Evolutionary conservation across 2,329 filamentous ascomycete genomes (phyloP), one percentile per base, ranked within the genome.

Genomic region (Mycosphaerelloides madeirae): DNA sequence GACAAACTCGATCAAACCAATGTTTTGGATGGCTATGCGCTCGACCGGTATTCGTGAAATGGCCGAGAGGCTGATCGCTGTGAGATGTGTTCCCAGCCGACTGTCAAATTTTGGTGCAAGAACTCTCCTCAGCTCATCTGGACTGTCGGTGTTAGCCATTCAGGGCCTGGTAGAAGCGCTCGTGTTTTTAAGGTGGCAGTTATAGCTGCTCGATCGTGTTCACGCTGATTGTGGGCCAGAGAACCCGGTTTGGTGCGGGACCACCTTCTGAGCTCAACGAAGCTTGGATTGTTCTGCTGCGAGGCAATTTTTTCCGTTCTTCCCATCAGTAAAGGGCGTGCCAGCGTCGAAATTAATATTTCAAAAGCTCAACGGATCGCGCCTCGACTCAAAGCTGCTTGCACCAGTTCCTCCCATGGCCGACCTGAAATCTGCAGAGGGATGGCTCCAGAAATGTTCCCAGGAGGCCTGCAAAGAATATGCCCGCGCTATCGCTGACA

Each of bases 401-500:
- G 53, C 72, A 75, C 60, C 70, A 74, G 48, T 86, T 79, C 53
- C 87, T 76, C 3, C 91, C 91, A 55, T 84, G 83, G n/a, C 67
- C 67, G 18, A 94, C 85, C 68, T 97, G 90, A 77, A 85, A 95
- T 37, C 77, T 75, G 65, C 93, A 98, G 18, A 97, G 68, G 64
- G 79, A 77, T 1, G 85, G 81, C 69, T 97, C 91, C 65, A 96
- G 75, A 2, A 72, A 75, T 76, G 96, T 91, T 31, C 89, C 83
- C 8, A 95, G 58, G 38, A 97, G 81, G 0, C 88, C 87, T 0
- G 91, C 91, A 11, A 94, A 76, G 61, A 87, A 95, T 28, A 97
- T 95, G 0, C 93, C 91, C 0, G 73, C 90, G 31, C 87, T 93
- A 64, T 97, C 93, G 62, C 88, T 95, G 31, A 96, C 91, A 19